These are phyloP conservation scores for Thuidium tamariscinum DNA, from an alignment of 225 moss, liverwort and hornwort species.

Conservation along the genomic window DNA sequence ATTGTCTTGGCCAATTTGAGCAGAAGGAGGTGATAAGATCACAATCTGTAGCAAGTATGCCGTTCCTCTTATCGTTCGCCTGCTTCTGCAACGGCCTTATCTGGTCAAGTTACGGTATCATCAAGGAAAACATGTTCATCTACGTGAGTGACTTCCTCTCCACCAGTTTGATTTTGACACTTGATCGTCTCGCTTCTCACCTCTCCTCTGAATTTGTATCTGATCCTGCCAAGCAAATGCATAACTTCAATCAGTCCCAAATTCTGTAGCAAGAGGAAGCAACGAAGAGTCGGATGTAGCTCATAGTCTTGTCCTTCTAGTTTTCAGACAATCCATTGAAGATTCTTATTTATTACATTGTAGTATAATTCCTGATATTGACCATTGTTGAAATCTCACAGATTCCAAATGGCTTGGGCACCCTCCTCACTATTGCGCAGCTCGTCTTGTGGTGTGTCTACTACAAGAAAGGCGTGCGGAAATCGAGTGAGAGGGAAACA, in stretches of 20 bases:
- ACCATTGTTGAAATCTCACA: background rate
- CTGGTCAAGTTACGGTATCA: conserved; percentile 62
- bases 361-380: background rate
- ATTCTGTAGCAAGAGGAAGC: background rate
- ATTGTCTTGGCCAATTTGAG: background rate
- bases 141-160: conserved; percentile 36
- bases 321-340: background rate
- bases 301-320: background rate
- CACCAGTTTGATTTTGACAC: background rate
- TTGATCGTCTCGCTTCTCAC: background rate
- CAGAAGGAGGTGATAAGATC: conserved; percentile 70
- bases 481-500: background rate
- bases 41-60: conserved; percentile 60
- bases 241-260: background rate
- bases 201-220: background rate
- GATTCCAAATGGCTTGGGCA: conserved; percentile 53
- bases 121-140: conserved; percentile 63
- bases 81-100: conserved; percentile 61
- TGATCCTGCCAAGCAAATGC: background rate
- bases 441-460: conserved; percentile 24
- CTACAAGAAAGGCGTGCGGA: conserved; percentile 12
- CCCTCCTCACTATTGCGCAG: conserved; percentile 11
- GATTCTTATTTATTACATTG: background rate
- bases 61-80: conserved; percentile 53
- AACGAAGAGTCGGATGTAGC: background rate